Evolutionary conservation across 2,329 filamentous ascomycete genomes (phyloP).

Genomic region (Fusarium longipes): DNA sequence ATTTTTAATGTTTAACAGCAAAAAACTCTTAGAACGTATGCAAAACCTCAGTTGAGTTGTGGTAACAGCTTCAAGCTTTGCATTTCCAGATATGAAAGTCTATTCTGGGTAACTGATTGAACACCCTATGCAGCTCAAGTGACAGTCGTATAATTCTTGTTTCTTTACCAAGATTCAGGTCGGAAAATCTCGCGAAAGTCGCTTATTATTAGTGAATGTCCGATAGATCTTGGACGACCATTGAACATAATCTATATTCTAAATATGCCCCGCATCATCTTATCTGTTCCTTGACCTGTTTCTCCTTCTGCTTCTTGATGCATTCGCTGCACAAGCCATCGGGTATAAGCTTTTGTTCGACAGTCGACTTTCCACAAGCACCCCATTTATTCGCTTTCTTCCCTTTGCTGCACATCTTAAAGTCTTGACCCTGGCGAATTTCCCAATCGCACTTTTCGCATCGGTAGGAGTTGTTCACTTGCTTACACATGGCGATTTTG

Average conservation of each 20-base stretch:
- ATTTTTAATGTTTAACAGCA: no score
- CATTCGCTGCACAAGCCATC: neutral
- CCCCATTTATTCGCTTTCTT: slow-evolving; percentile 3
- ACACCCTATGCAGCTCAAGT: no score
- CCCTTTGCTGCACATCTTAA: neutral
- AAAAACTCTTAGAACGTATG: no score
- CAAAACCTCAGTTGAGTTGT: no score
- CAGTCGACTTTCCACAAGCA: neutral
- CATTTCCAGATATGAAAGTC: no score
- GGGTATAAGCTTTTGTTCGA: neutral
- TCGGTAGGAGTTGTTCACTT: neutral
- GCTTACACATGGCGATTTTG: neutral
- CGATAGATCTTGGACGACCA: no score
- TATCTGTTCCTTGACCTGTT: neutral
- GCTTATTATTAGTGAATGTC: no score
- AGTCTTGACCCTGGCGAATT: neutral
- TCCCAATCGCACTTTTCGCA: neutral
- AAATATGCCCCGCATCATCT: neutral
- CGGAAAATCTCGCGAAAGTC: no score
- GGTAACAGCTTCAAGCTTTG: no score
- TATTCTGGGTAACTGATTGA: no score
- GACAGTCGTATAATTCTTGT: no score
- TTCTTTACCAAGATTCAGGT: no score
- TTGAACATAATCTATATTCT: neutral
- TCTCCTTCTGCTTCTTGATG: neutral